A percentile compares a stretch with the other conserved stretches of the same genome.
Conservation (phyloP, 2,329 filamentous ascomycete species). For the Claviceps sp. region DNA sequence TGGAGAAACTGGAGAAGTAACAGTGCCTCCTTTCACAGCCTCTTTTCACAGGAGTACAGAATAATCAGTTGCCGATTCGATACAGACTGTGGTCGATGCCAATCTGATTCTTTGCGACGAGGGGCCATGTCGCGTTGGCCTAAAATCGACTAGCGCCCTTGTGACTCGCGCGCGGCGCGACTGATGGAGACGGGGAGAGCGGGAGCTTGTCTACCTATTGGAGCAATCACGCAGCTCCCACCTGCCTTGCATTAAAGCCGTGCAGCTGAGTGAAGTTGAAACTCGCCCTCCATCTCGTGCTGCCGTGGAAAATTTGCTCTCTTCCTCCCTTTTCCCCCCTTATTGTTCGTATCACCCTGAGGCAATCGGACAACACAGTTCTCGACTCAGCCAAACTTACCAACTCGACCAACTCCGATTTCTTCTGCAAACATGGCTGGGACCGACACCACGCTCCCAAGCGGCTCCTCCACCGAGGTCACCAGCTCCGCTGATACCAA, state of each 20-base stretch:
- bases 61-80: too few relatives aligned
- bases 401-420: not conserved
- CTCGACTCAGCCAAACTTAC: too few relatives aligned
- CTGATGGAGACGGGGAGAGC: not conserved
- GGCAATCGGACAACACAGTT: not conserved
- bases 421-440: conserved; percentile 26
- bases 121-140: conserved; percentile 1
- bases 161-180: too few relatives aligned
- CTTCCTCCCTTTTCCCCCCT: conserved; percentile 4
- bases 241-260: conserved; percentile 12
- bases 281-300: conserved; percentile 10
- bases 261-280: conserved; percentile 7
- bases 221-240: conserved; percentile 9
- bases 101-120: not conserved
- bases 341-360: not conserved
- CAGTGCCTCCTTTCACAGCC: too few relatives aligned
- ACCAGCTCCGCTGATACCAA: conserved; percentile 43
- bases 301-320: conserved; percentile 8
- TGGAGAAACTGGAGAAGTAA: too few relatives aligned
- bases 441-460: conserved; percentile 34
- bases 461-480: conserved; percentile 27
- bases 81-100: too few relatives aligned
- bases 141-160: conserved; percentile 14
- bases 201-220: not conserved
- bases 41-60: too few relatives aligned